phyloP scores from a whole-genome alignment of 208 protist genomes.

The Acanthamoeba triangularis region DNA sequence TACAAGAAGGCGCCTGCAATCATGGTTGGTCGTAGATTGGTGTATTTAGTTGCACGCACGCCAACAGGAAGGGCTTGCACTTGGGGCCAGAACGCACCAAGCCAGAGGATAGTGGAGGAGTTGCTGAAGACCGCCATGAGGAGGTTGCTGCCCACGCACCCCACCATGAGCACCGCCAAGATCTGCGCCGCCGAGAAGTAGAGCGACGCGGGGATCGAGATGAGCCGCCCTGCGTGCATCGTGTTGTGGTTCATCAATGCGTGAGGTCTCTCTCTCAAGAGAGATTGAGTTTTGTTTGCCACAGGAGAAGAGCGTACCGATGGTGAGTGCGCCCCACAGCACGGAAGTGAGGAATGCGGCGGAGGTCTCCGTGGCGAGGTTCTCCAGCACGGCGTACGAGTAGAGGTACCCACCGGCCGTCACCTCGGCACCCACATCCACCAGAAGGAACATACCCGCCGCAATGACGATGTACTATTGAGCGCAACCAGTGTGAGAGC shows the following conservation, averaged over 20 bases:
- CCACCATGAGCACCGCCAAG: slow-evolving; percentile 14
- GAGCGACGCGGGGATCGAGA: slow-evolving; percentile 51
- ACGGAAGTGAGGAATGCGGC: slow-evolving; percentile 67
- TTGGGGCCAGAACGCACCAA: not conserved
- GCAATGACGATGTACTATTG: slow-evolving; percentile 53
- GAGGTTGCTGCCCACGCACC: slow-evolving; percentile 32
- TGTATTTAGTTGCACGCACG: not conserved
- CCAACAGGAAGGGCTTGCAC: not conserved
- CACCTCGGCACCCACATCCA: slow-evolving; percentile 74
- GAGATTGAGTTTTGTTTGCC: not conserved
- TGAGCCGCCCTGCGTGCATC: slow-evolving; percentile 3
- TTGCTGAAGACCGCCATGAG: slow-evolving; percentile 3
- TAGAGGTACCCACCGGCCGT: slow-evolving; percentile 68
- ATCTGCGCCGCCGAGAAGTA: slow-evolving; percentile 75
- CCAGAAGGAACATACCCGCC: slow-evolving; percentile 3
- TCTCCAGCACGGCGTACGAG: slow-evolving; percentile 48
- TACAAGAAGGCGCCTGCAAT: slow-evolving; percentile 33
- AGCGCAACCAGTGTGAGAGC: not conserved
- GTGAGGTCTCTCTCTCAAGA: not conserved
- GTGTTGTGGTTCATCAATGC: not conserved
- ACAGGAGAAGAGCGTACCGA: not conserved
- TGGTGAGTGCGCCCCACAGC: slow-evolving; percentile 64
- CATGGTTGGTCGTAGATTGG: not conserved
- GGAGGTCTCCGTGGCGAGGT: slow-evolving; percentile 38
- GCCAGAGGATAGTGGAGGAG: slow-evolving; percentile 2